Evolutionary conservation across 2,329 filamentous ascomycete genomes (phyloP), one percentile per base, ranked within the genome.

Genomic region (Pestalotiopsis sp.): DNA sequence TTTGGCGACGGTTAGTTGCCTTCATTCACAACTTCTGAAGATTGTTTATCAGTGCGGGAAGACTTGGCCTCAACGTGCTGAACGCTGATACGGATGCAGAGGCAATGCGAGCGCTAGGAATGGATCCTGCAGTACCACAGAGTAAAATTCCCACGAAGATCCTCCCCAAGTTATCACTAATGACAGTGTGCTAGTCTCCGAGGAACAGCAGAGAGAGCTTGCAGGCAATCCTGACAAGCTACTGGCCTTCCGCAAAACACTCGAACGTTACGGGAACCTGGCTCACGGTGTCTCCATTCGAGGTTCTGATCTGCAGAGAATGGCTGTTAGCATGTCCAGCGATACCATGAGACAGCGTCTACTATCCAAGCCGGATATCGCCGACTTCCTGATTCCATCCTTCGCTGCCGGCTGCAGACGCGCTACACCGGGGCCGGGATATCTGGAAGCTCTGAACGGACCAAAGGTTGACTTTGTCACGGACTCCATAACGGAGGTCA

Each of bases 401-500:
- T 84, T 84, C 69, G 78, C 79, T 1, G 77, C 82, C 2, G 82
- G 82, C 25, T 85, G 82, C 73, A 80, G 81, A 52, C 83, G 82
- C 63, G 73, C 81, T 13, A 86, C 83, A 1, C 84, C 82, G 1
- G 84, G 83, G 1, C 79, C 77, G 13, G 83, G 83, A 13, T 85
- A 84, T 70, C 80, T 86, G 41, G 82, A 85, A 65, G 80, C 83
- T 1, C 77, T 85, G 1, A 74, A 75, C 23, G 74, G 79, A 57
- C 73, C 76, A 69, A 85, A 85, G 71, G 82, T 84, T 1, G 77
- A 80, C 52, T 79, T 83, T 39, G 71, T 81, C 58, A 77, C 77
- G 14, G 76, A 80, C 14, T 68, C 74, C 1, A 82, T 84, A 38
- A 66, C 66, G 0, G 68, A 69, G 14, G 73, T 83, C 27, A 82